phyloP scores from a whole-genome alignment of 2,329 filamentous ascomycete species.

The Alternaria alternata region DNA sequence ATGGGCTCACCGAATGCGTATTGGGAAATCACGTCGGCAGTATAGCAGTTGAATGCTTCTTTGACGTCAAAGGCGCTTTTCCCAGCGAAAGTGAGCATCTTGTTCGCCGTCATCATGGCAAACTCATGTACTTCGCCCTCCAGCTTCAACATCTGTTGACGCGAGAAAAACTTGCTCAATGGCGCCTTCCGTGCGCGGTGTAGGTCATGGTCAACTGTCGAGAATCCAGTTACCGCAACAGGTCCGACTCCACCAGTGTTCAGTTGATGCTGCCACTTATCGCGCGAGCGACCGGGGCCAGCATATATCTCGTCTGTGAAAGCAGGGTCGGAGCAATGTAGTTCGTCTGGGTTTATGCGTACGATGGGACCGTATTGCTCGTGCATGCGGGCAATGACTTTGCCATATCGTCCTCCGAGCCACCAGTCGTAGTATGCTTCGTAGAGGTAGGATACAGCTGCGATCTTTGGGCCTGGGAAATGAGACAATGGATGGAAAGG shows the following conservation, averaged over 20 bases:
- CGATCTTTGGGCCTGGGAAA: slow-evolving; percentile 43
- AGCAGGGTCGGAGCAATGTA: slow-evolving; percentile 42
- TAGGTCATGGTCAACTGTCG: slow-evolving; percentile 39
- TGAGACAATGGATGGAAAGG: slow-evolving; percentile 33
- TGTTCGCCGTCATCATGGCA: slow-evolving; percentile 24
- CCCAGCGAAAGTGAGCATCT: slow-evolving; percentile 30
- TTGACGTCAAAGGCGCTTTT: slow-evolving; percentile 36
- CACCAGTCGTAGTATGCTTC: slow-evolving; percentile 43
- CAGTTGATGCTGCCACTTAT: slow-evolving; percentile 36
- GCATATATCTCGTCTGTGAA: slow-evolving; percentile 48
- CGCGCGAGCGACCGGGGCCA: slow-evolving; percentile 29
- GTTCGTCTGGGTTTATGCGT: slow-evolving; percentile 45
- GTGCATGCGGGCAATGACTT: slow-evolving; percentile 45
- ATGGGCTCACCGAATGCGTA: slow-evolving; percentile 39
- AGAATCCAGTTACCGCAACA: slow-evolving; percentile 36
- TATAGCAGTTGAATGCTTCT: slow-evolving; percentile 40
- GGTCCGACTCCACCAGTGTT: slow-evolving; percentile 38
- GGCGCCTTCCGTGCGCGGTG: slow-evolving; percentile 44
- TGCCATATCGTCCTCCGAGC: slow-evolving; percentile 44
- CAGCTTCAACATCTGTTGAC: slow-evolving; percentile 38
- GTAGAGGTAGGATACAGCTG: slow-evolving; percentile 37
- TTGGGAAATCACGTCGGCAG: slow-evolving; percentile 38
- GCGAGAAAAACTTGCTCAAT: slow-evolving; percentile 50
- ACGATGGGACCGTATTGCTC: slow-evolving; percentile 40
- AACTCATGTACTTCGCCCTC: slow-evolving; percentile 33